Conservation (phyloP, 2,329 filamentous ascomycete genomes). For the Biscogniauxia marginata region DNA sequence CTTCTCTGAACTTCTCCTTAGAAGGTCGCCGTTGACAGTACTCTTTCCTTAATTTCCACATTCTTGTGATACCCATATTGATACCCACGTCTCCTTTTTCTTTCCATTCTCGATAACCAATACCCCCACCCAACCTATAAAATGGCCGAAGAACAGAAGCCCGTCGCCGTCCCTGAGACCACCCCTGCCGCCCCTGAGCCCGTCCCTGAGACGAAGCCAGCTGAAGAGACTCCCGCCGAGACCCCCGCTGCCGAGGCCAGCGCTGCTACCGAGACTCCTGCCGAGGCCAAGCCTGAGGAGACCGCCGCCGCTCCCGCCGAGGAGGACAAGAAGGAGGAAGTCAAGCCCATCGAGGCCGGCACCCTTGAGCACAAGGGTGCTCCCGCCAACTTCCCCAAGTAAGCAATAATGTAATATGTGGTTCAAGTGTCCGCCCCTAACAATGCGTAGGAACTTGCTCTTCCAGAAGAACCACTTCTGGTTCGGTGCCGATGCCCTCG, state of each 20-base stretch:
- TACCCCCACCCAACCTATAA: conserved; percentile 36
- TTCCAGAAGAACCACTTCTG: conserved; percentile 94
- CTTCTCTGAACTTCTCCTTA: conserved; percentile 7
- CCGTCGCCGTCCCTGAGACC: conserved; percentile 60
- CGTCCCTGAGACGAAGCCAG: conserved; percentile 31
- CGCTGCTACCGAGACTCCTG: conserved; percentile 39
- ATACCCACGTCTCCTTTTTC: conserved; percentile 38
- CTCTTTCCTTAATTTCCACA: conserved; percentile 39
- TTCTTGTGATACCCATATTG: conserved; percentile 52
- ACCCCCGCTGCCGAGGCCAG: conserved; percentile 40
- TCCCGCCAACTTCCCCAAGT: conserved; percentile 82
- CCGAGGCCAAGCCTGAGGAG: conserved; percentile 34
- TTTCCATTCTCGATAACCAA: conserved; percentile 32
- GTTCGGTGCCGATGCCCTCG: conserved; percentile 72
- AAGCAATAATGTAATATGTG: conserved; percentile 40
- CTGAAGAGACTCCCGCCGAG: conserved; percentile 31
- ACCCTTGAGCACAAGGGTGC: conserved; percentile 86
- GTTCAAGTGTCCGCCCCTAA: neutral
- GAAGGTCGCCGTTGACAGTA: neutral
- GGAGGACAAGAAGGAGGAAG: conserved; percentile 49
- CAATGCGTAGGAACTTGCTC: conserved; percentile 69
- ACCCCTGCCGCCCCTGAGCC: conserved; percentile 39
- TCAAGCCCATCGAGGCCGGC: conserved; percentile 77
- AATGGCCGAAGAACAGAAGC: conserved; percentile 76
- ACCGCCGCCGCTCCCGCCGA: conserved; percentile 37